phyloP scores from a whole-genome alignment of 2,329 filamentous ascomycete genomes.

The Didymella pomorum region DNA sequence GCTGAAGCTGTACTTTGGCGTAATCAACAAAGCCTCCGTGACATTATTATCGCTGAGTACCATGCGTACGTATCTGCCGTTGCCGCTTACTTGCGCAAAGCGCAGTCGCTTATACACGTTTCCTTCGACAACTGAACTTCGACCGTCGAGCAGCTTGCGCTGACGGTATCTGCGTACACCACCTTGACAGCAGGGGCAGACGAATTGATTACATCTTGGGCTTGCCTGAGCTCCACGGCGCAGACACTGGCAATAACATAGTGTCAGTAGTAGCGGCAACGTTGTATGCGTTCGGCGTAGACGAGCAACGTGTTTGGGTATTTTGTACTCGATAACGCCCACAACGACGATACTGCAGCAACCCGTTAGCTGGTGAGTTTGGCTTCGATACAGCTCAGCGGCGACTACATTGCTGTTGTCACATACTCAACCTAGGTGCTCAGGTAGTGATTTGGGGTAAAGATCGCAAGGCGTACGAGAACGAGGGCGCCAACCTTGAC shows the following conservation, averaged over 20 bases:
- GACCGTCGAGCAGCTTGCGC: constrained; percentile 8
- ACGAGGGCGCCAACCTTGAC: not conserved
- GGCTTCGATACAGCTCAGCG: constrained; percentile 1
- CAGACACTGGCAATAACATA: constrained; percentile 13
- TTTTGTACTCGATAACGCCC: constrained; percentile 16
- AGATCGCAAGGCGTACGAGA: constrained; percentile 5
- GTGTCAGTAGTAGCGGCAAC: constrained; percentile 2
- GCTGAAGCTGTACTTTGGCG: constrained; percentile 10
- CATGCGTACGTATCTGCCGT: constrained; percentile 10
- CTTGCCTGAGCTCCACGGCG: constrained; percentile 12
- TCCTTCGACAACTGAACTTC: constrained; percentile 21
- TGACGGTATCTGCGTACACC: constrained; percentile 15
- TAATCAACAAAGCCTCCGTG: constrained; percentile 26
- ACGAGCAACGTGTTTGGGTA: constrained; percentile 3
- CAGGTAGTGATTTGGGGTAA: constrained; percentile 12
- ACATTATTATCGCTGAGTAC: constrained; percentile 19
- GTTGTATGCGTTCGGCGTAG: not conserved
- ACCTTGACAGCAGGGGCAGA: constrained; percentile 12
- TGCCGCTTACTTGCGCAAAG: constrained; percentile 4
- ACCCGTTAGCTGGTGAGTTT: constrained; percentile 1
- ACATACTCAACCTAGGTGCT: constrained; percentile 3
- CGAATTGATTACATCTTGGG: constrained; percentile 10
- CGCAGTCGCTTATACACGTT: constrained; percentile 17
- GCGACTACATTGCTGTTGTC: constrained; percentile 3
- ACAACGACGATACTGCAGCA: not conserved